These are phyloP conservation scores for Cordyceps militaris DNA, from an alignment of 2,329 filamentous ascomycete genomes.

Conservation along the genomic window DNA sequence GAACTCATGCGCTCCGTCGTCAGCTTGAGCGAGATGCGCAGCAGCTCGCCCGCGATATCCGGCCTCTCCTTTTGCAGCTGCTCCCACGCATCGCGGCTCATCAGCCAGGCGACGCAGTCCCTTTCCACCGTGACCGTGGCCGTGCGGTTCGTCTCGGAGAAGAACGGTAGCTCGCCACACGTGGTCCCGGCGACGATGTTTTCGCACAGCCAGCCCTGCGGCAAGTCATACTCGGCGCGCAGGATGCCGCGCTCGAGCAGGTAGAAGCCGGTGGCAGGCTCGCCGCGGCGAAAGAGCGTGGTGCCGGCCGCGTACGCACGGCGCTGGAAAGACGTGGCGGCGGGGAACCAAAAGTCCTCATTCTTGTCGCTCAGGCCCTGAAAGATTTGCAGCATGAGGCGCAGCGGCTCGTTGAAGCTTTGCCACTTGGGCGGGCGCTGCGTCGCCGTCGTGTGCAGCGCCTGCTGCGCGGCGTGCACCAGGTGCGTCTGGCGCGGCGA, in stretches of 20 bases:
- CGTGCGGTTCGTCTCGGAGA: conserved; percentile 80
- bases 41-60: conserved; percentile 73
- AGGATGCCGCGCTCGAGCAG: conserved; percentile 84
- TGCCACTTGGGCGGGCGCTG: conserved; percentile 64
- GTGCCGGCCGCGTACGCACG: conserved; percentile 62
- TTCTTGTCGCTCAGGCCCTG: conserved; percentile 77
- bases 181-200: conserved; percentile 91
- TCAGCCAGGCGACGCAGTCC: conserved; percentile 74
- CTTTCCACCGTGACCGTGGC: conserved; percentile 79
- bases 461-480: conserved; percentile 68
- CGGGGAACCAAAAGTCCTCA: conserved; percentile 92
- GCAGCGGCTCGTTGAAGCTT: conserved; percentile 81
- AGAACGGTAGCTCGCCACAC: conserved; percentile 93
- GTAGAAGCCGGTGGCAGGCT: conserved; percentile 77
- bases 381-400: conserved; percentile 92
- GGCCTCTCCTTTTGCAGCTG: conserved; percentile 64
- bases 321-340: conserved; percentile 65
- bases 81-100: conserved; percentile 66
- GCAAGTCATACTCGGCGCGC: conserved; percentile 81
- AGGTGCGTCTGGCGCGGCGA: conserved; percentile 77
- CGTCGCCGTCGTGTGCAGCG: conserved; percentile 60
- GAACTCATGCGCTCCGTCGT: conserved; percentile 85
- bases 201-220: conserved; percentile 83
- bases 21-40: conserved; percentile 84
- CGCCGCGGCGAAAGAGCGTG: conserved; percentile 70